Conservation (phyloP, 139 green algal species). For the Micractinium conductrix region DNA sequence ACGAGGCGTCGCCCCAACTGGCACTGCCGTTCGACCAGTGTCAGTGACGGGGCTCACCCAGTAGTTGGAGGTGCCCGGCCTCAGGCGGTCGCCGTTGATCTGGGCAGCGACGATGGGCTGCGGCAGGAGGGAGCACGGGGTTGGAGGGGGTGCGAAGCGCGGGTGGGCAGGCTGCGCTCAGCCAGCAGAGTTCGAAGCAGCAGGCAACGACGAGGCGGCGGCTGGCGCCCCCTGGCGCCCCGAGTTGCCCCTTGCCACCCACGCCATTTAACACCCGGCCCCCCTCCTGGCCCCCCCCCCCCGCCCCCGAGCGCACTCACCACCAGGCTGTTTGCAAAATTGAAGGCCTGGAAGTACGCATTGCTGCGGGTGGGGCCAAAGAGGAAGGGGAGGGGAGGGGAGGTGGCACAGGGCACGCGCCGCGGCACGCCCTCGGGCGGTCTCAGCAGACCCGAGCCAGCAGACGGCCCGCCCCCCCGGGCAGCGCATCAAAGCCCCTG, state of each 20-base stretch:
- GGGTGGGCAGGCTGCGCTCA: neutral
- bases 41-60: neutral
- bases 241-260: too few relatives aligned
- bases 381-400: neutral
- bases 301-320: neutral
- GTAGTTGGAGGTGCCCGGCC: neutral
- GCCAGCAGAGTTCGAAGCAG: neutral
- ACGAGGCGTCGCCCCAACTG: too few relatives aligned
- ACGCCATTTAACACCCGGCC: too few relatives aligned
- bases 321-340: constrained; percentile 39
- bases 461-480: too few relatives aligned
- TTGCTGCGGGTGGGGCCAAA: neutral
- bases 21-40: neutral
- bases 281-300: neutral
- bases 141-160: neutral
- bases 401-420: too few relatives aligned
- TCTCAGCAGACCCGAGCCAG: too few relatives aligned
- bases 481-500: neutral
- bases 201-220: neutral
- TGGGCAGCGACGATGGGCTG: constrained; percentile 37
- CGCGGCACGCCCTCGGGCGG: too few relatives aligned
- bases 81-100: constrained; percentile 41
- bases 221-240: too few relatives aligned
- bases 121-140: neutral
- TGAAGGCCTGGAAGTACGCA: constrained; percentile 49